Base-by-base conservation (phyloP, 768 basidiomycete species). In the Boletus sp. region DNA sequence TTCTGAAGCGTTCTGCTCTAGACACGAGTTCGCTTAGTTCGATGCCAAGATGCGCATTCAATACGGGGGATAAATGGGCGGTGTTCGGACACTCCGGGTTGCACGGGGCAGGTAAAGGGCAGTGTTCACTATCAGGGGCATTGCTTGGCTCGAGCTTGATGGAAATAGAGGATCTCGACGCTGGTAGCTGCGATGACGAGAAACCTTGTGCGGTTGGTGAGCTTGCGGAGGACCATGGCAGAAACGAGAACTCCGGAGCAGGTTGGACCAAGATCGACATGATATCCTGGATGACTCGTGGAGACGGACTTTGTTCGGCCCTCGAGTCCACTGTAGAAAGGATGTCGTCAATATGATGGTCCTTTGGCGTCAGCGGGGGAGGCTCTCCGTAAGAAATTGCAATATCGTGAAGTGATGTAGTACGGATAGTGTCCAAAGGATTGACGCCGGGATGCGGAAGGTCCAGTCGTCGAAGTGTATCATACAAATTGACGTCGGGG, bases 1-100 rank as follows among this genome's bases (percentile, higher is more conserved):
- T 60, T 47, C 77, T 75, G 64, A 82, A 87, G 33, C 77, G 75
- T 41, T 77, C 76, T 38, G 84, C 86, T 61, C 76, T 81, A 30
- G 72, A 73, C 46, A 78, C 74, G 23, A 89, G 77, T 21, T 83
- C 81, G 33, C 72, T 70, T 29, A 86, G 69, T 15, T 72, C 69
- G 38, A 88, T 74, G 29, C 87, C 87, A 39, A 75, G 71, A 61
- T 88, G 84, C 7, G 87, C 84, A 56, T 87, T 79, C 48, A 84
- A 72, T 25, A 87, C 72, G 15, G 85, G 84, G 3, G 83, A 79
- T 13, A 58, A 59, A 44, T 56, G 32, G 5, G 29, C 23, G 30
- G 17, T 23, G 46, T 51, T 53, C 27, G 50, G 8, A 48, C 38
- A 19, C 27, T 40, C 54, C 3, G 38, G n/a, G 27, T 33, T 40